Evolutionary conservation across 345 rosid genomes (phyloP).

Genomic region (Dimocarpus longan): DNA sequence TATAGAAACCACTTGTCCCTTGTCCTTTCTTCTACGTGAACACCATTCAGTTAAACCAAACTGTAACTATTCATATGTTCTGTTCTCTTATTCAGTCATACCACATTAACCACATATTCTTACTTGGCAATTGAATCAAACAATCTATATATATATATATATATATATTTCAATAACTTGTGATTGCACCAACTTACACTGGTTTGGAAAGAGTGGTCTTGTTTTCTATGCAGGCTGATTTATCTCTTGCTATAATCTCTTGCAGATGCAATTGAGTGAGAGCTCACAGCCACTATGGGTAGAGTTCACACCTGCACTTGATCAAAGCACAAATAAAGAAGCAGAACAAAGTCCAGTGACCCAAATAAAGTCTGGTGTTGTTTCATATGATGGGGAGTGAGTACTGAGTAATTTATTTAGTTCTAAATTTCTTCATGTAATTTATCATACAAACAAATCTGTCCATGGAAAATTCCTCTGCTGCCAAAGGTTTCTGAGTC

Average conservation of each 20-base stretch:
- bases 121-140: neutral
- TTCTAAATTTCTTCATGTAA: neutral
- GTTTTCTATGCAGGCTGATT: neutral
- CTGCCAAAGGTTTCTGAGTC: neutral
- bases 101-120: neutral
- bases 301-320: slow-evolving; percentile 38
- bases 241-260: neutral
- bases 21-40: too few species aligned
- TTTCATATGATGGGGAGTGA: slow-evolving; percentile 57
- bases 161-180: neutral
- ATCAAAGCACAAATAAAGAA: slow-evolving; percentile 36
- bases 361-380: slow-evolving; percentile 60
- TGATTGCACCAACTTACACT: neutral
- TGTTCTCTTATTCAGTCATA: slow-evolving; percentile 1
- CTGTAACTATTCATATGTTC: neutral
- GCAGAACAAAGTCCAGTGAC: slow-evolving; percentile 36
- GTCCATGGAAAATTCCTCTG: neutral
- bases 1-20: neutral
- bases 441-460: neutral
- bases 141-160: too few species aligned
- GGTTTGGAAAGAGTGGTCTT: neutral
- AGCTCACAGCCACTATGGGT: slow-evolving; percentile 60
- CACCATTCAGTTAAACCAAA: neutral
- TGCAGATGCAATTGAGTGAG: slow-evolving; percentile 60
- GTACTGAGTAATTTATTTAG: slow-evolving; percentile 24